These are phyloP conservation scores for Gossypium davidsonii DNA, from an alignment of 441 rosid genomes.

Conservation along the genomic window DNA sequence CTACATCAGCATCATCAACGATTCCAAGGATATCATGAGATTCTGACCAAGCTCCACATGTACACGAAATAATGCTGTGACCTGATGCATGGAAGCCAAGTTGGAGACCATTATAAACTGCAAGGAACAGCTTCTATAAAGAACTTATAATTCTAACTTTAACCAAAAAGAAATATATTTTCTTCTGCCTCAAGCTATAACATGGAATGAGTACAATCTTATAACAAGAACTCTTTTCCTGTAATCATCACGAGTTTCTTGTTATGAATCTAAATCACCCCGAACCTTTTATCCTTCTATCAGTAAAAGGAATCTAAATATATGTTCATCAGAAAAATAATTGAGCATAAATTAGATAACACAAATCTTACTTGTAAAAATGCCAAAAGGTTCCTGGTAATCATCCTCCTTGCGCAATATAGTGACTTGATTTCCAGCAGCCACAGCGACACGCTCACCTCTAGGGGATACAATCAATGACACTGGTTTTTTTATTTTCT, in stretches of 20 bases:
- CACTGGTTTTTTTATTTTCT: constrained; percentile 34
- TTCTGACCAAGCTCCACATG: constrained; percentile 84
- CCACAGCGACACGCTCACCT: constrained; percentile 79
- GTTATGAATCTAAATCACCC: neutral
- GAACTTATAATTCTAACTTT: neutral
- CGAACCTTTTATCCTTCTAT: neutral
- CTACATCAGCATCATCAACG: constrained; percentile 51
- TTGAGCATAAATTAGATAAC: constrained; percentile 9
- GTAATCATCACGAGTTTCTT: neutral
- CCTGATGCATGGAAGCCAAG: constrained; percentile 43
- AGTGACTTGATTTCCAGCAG: constrained; percentile 66
- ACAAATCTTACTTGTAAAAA: constrained; percentile 48
- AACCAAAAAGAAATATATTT: neutral
- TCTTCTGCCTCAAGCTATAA: neutral
- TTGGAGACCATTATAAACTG: constrained; percentile 19
- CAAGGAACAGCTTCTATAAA: neutral
- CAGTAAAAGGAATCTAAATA: neutral
- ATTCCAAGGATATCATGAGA: constrained; percentile 78
- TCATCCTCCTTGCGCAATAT: constrained; percentile 66
- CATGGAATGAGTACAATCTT: neutral
- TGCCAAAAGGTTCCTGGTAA: constrained; percentile 63
- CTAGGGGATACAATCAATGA: constrained; percentile 69
- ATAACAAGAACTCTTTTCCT: neutral
- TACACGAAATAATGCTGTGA: constrained; percentile 41
- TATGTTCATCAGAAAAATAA: neutral